Conservation (phyloP, 1,139 yeast genomes). For the Debaryomycetaceae sp. region DNA sequence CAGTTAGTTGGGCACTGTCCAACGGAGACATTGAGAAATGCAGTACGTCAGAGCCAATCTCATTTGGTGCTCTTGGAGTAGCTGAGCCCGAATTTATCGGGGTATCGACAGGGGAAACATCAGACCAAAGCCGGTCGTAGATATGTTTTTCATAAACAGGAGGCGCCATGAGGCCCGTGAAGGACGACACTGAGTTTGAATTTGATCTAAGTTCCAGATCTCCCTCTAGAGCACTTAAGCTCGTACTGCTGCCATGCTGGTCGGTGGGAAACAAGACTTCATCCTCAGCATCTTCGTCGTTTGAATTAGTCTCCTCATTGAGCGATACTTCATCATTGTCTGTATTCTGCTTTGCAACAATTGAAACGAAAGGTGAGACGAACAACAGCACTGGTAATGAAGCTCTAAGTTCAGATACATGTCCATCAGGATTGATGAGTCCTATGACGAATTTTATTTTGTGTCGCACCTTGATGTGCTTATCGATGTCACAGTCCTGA, state of each 20-base stretch:
- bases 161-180: conserved; percentile 67
- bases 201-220: conserved; percentile 17
- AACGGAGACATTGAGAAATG: conserved; percentile 41
- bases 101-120: conserved; percentile 55
- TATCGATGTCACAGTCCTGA: conserved; percentile 74
- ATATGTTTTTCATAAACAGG: conserved; percentile 85
- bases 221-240: conserved; percentile 22
- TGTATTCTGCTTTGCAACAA: conserved; percentile 45
- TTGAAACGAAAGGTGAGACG: conserved; percentile 79
- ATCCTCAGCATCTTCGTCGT: conserved; percentile 2
- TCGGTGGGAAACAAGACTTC: conserved; percentile 33
- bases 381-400: conserved; percentile 66
- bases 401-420: conserved; percentile 72
- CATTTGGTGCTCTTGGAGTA: conserved; percentile 35
- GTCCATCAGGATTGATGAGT: conserved; percentile 69
- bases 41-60: conserved; percentile 21
- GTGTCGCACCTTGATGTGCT: conserved; percentile 64
- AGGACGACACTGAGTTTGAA: conserved; percentile 29
- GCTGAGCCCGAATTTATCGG: conserved; percentile 53
- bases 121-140: conserved; percentile 82
- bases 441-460: conserved; percentile 65
- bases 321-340: conserved; percentile 5
- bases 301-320: conserved; percentile 1
- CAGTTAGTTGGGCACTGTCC: conserved; percentile 44
- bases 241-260: conserved; percentile 23